A percentile compares a stretch with the other conserved stretches of the same genome.
phyloP scores from a whole-genome alignment of 208 protist species.

The Trypanosoma rangeli region DNA sequence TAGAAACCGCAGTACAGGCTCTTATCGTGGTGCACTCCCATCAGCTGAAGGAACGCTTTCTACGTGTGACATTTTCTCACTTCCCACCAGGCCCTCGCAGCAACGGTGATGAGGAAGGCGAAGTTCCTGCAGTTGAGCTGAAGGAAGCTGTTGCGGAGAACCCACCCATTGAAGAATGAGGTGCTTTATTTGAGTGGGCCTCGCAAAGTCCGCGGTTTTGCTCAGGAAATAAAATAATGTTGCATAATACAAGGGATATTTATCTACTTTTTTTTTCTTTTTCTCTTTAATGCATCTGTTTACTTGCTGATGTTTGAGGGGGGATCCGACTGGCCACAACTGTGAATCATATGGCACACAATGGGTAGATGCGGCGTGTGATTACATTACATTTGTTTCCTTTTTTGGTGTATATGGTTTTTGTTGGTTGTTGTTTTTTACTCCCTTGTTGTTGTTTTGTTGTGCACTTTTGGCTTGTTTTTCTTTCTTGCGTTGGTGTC shows the following conservation, averaged over 20 bases:
- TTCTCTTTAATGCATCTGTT: not conserved
- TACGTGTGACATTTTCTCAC: slow-evolving; percentile 85
- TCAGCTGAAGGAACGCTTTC: slow-evolving; percentile 60
- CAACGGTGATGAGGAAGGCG: slow-evolving; percentile 25
- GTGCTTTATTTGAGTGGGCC: not conserved
- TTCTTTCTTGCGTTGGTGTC: not conserved
- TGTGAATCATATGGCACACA: not conserved
- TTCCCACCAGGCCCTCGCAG: slow-evolving; percentile 60
- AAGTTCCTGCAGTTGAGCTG: not conserved
- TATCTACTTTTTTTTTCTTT: not conserved
- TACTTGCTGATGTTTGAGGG: not conserved
- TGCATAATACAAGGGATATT: not conserved
- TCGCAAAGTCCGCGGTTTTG: not conserved
- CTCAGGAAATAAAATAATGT: not conserved
- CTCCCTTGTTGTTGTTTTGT: not conserved
- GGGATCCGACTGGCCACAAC: not conserved
- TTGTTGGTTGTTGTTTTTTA: not conserved
- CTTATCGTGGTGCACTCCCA: slow-evolving; percentile 73
- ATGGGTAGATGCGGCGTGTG: not conserved
- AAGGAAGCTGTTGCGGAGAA: not conserved
- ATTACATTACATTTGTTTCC: not conserved
- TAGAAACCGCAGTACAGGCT: slow-evolving; percentile 64
- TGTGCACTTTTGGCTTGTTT: not conserved
- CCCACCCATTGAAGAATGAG: slow-evolving; percentile 1
- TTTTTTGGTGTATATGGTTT: too few relatives aligned